Conservation (phyloP, 106 monocot species). For the Alisma plantagoaquatica region DNA sequence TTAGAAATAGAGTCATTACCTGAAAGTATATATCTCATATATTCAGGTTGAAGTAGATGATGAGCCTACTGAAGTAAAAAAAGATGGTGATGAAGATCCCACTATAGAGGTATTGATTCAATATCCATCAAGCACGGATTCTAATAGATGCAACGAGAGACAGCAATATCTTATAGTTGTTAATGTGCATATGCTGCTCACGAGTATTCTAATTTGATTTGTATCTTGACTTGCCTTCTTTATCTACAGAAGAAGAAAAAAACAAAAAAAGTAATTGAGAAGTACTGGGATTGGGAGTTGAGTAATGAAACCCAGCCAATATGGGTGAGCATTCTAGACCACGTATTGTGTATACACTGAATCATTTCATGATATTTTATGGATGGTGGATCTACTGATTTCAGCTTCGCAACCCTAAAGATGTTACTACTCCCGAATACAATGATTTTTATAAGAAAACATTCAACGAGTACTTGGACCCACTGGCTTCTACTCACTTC, state of each 20-base stretch:
- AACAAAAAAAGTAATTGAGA: constrained; percentile 89
- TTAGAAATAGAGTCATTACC: too few species aligned
- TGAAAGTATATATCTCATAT: background rate
- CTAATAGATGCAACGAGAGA: too few species aligned
- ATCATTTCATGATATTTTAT: background rate
- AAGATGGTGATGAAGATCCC: constrained; percentile 50
- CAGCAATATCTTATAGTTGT: too few species aligned
- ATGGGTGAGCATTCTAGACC: constrained; percentile 48
- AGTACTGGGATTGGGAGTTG: constrained; percentile 98
- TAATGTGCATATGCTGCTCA: background rate
- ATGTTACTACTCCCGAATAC: constrained; percentile 86
- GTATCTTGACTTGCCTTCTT: background rate
- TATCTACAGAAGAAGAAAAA: constrained; percentile 77
- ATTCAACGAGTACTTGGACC: constrained; percentile 93
- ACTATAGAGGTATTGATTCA: constrained; percentile 58
- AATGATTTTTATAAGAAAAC: constrained; percentile 99
- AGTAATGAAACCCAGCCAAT: constrained; percentile 95
- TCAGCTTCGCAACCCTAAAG: constrained; percentile 96
- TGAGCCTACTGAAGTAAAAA: constrained; percentile 57
- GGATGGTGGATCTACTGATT: too few species aligned
- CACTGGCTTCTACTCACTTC: constrained; percentile 90
- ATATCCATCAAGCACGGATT: too few species aligned
- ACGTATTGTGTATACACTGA: background rate
- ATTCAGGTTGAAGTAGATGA: constrained; percentile 91
- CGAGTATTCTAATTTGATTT: background rate